phyloP scores from a whole-genome alignment of 2,329 filamentous ascomycete species.

The Colletotrichum destructivum region DNA sequence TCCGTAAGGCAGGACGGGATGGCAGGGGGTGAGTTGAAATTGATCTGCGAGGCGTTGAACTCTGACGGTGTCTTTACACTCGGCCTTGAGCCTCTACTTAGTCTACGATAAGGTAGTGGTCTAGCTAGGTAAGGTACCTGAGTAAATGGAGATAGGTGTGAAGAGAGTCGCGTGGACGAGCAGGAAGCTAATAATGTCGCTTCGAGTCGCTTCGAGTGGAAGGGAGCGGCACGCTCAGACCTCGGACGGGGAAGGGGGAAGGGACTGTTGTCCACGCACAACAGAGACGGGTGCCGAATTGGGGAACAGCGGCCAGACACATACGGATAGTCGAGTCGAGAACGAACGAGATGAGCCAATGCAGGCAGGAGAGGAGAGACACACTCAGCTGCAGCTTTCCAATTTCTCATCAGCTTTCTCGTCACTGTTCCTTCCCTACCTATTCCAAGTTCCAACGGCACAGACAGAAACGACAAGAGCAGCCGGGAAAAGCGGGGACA shows the following conservation, averaged over 20 bases:
- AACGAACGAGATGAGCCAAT: conserved; percentile 11
- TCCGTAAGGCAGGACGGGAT: conserved; percentile 8
- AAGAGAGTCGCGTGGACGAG: neutral
- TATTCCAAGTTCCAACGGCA: neutral
- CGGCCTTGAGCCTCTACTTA: neutral
- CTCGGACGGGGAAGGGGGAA: conserved; percentile 6
- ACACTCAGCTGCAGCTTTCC: conserved; percentile 10
- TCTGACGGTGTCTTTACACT: neutral
- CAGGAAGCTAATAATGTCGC: neutral
- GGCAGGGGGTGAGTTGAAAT: neutral
- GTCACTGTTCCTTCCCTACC: neutral
- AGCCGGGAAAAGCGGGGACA: neutral
- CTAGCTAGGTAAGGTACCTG: too few species aligned
- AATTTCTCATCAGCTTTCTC: neutral
- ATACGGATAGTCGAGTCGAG: conserved; percentile 1
- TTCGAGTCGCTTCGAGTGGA: neutral
- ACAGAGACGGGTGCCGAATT: conserved; percentile 25
- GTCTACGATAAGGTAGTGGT: neutral
- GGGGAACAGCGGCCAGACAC: neutral
- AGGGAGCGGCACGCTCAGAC: conserved; percentile 15
- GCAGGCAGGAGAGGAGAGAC: conserved; percentile 27
- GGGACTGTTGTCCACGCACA: too few species aligned
- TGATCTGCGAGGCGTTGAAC: neutral
- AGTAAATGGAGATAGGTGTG: neutral
- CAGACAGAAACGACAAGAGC: conserved; percentile 5